A percentile compares a stretch with the other conserved stretches of the same genome.
These are phyloP conservation scores for Barbarea vulgaris DNA, from an alignment of 345 rosid genomes.

Conservation along the genomic window DNA sequence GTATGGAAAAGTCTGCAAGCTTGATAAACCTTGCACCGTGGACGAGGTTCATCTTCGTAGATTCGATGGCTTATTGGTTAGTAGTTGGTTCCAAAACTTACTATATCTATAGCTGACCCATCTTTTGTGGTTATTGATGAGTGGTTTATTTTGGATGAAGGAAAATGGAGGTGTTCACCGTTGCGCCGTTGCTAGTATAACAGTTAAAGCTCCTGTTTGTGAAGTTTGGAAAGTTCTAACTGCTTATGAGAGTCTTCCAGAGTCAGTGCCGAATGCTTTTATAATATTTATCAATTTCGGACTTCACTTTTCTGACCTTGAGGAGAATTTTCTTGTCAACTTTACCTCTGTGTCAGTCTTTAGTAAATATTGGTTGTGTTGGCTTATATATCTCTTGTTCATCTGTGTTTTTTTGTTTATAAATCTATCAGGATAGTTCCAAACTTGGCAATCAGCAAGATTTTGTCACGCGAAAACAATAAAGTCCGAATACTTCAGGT, in stretches of 20 bases:
- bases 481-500: slow-evolving; percentile 95
- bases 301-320: not conserved
- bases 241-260: slow-evolving; percentile 93
- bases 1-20: slow-evolving; percentile 78
- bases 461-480: slow-evolving; percentile 87
- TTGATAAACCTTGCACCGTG: slow-evolving; percentile 74
- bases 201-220: slow-evolving; percentile 92
- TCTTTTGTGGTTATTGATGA: slow-evolving; percentile 43
- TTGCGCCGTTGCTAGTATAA: slow-evolving; percentile 89
- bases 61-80: slow-evolving; percentile 93
- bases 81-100: slow-evolving; percentile 35
- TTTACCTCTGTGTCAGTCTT: slow-evolving; percentile 13
- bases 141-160: slow-evolving; percentile 52
- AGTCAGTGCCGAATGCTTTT: slow-evolving; percentile 49
- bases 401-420: slow-evolving; percentile 20
- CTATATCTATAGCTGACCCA: slow-evolving; percentile 23
- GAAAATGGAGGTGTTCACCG: slow-evolving; percentile 98
- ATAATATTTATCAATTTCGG: not conserved
- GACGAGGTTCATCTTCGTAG: slow-evolving; percentile 99
- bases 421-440: slow-evolving; percentile 81
- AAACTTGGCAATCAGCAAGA: slow-evolving; percentile 89
- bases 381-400: slow-evolving; percentile 11
- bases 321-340: not conserved
- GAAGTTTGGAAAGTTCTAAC: slow-evolving; percentile 96
- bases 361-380: not conserved